These are phyloP conservation scores for Penicillium malachiteum DNA, from an alignment of 495 filamentous ascomycete genomes.

Conservation along the genomic window DNA sequence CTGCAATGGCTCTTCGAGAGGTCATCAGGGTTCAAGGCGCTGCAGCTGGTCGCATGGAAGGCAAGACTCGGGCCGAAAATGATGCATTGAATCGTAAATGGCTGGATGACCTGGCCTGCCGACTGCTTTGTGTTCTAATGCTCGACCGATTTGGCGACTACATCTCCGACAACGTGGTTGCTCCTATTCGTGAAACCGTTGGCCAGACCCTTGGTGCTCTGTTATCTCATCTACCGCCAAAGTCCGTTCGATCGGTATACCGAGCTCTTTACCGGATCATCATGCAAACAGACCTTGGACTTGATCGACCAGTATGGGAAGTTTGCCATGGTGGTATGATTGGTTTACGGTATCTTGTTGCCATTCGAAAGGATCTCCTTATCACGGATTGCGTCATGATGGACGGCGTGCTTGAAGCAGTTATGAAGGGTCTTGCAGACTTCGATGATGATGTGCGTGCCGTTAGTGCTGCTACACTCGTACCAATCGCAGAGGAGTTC, in stretches of 20 bases:
- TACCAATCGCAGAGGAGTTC: slow-evolving; percentile 92
- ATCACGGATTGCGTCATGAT: slow-evolving; percentile 79
- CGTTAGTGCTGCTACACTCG: slow-evolving; percentile 92
- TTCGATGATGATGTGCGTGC: slow-evolving; percentile 93
- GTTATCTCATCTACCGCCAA: slow-evolving; percentile 71
- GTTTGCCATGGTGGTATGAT: slow-evolving; percentile 99
- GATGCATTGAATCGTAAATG: slow-evolving; percentile 74
- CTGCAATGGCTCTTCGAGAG: slow-evolving; percentile 92
- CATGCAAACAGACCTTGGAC: slow-evolving; percentile 78
- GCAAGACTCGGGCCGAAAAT: slow-evolving; percentile 71
- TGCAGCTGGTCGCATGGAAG: slow-evolving; percentile 79
- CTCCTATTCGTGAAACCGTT: slow-evolving; percentile 92
- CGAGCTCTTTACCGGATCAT: slow-evolving; percentile 80
- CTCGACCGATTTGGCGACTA: slow-evolving; percentile 97
- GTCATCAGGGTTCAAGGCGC: slow-evolving; percentile 86
- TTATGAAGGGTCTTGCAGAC: slow-evolving; percentile 92
- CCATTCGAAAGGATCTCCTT: slow-evolving; percentile 87
- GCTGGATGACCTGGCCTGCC: slow-evolving; percentile 90
- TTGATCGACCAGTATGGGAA: slow-evolving; percentile 77
- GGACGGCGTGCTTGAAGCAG: slow-evolving; percentile 86
- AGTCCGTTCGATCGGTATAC: slow-evolving; percentile 78
- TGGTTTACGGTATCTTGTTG: slow-evolving; percentile 88
- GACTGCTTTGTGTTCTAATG: slow-evolving; percentile 92
- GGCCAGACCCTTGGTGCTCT: slow-evolving; percentile 93
- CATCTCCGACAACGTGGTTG: slow-evolving; percentile 93